Conservation (phyloP, 257 asterid species). For the Phtheirospermum japonicum region DNA sequence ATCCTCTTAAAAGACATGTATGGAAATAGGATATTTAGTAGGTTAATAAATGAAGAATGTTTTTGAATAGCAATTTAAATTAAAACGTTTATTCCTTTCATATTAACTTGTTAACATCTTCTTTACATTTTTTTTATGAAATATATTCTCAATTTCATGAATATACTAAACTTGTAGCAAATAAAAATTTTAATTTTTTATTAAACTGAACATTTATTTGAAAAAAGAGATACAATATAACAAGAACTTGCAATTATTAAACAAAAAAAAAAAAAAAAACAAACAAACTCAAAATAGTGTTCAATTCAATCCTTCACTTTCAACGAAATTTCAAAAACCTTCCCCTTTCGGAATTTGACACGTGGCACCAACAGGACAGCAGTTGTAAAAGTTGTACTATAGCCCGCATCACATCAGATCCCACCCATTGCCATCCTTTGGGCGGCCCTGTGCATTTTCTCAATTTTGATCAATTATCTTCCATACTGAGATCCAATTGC, state of each 20-base stretch:
- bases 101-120: no score
- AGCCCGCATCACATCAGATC: conserved; percentile 30
- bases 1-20: no score
- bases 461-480: conserved; percentile 24
- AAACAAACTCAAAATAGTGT: no score
- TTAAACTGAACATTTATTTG: neutral
- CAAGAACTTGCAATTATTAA: neutral
- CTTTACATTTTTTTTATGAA: no score
- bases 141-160: neutral
- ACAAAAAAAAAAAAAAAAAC: no score
- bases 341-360: neutral
- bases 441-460: conserved; percentile 7
- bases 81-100: no score
- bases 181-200: no score
- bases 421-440: conserved; percentile 27
- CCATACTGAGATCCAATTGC: conserved; percentile 34
- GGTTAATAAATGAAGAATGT: no score
- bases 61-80: no score
- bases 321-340: neutral
- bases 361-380: conserved; percentile 16
- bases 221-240: no score
- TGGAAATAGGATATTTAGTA: no score
- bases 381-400: neutral
- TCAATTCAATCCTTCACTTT: neutral
- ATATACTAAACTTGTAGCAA: neutral